Percentiles rank a stretch among this genome's conserved stretches.
Evolutionary conservation across 2,329 filamentous ascomycete genomes (phyloP).

Genomic region (Sclerotinia glacialis): DNA sequence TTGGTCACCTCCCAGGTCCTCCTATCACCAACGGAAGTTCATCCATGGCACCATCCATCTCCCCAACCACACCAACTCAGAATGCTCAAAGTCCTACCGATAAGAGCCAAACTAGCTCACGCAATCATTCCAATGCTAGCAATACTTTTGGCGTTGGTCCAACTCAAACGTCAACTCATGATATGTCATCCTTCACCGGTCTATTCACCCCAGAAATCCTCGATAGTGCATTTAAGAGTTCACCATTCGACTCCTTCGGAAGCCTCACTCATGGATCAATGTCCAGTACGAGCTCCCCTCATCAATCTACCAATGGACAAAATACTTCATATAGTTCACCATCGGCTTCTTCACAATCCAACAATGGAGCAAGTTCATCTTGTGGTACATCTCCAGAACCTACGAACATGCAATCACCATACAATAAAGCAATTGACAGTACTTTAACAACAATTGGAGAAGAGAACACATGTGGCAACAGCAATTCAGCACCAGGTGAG

Average conservation of each 20-base stretch:
- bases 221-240: conserved; percentile 45
- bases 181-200: conserved; percentile 54
- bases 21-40: conserved; percentile 24
- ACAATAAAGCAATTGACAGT: conserved; percentile 59
- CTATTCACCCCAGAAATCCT: conserved; percentile 58
- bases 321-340: conserved; percentile 62
- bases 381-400: conserved; percentile 79
- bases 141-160: conserved; percentile 40
- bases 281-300: conserved; percentile 37
- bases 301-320: conserved; percentile 40
- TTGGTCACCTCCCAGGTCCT: conserved; percentile 67
- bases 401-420: conserved; percentile 66
- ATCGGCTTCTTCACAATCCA: conserved; percentile 60
- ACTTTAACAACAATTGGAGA: conserved; percentile 64
- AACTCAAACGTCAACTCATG: conserved; percentile 34
- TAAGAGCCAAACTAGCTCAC: conserved; percentile 32
- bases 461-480: conserved; percentile 52
- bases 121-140: conserved; percentile 35
- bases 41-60: conserved; percentile 29
- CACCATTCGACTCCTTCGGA: conserved; percentile 43
- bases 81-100: conserved; percentile 31
- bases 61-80: conserved; percentile 26
- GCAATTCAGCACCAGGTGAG: conserved; percentile 45
- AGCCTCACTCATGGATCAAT: conserved; percentile 49
- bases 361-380: conserved; percentile 59